Conservation (phyloP, 768 basidiomycete species). For the Holtermanniella nyarrowii region DNA sequence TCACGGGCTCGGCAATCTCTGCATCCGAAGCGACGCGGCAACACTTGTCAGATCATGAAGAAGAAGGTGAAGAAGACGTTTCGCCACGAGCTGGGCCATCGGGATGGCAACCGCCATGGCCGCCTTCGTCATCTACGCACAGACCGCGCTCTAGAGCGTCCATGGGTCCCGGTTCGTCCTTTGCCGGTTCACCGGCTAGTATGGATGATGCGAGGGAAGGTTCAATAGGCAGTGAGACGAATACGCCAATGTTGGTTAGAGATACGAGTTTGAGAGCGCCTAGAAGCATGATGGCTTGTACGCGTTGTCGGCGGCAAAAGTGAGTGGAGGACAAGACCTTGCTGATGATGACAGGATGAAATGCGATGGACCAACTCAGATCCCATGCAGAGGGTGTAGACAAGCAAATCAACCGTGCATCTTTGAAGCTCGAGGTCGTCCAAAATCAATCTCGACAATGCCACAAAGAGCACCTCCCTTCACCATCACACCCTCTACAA, state of each 20-base stretch:
- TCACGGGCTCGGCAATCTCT: too few relatives aligned
- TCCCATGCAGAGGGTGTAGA: constrained; percentile 33
- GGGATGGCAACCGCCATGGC: constrained; percentile 12
- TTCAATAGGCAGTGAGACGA: constrained; percentile 11
- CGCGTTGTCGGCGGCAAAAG: constrained; percentile 25
- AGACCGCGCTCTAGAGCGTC: constrained; percentile 9
- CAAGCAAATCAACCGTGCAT: constrained; percentile 26
- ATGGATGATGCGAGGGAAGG: constrained; percentile 5
- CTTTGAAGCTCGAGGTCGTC: constrained; percentile 30
- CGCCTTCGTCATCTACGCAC: background rate
- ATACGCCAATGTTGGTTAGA: constrained; percentile 6
- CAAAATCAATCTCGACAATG: constrained; percentile 32
- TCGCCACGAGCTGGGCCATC: constrained; percentile 1
- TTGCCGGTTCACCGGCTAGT: constrained; percentile 6
- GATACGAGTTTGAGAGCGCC: constrained; percentile 11
- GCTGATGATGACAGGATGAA: constrained; percentile 22
- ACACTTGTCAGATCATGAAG: background rate
- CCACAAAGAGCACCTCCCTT: constrained; percentile 29
- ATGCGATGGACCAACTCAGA: constrained; percentile 30
- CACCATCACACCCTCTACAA: constrained; percentile 13
- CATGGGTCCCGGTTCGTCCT: background rate
- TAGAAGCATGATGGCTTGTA: constrained; percentile 25
- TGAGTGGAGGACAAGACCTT: constrained; percentile 6
- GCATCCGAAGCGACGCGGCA: background rate
- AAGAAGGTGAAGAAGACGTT: background rate